These are phyloP conservation scores for Microdochium paspali DNA, from an alignment of 2,329 filamentous ascomycete species.

Conservation along the genomic window DNA sequence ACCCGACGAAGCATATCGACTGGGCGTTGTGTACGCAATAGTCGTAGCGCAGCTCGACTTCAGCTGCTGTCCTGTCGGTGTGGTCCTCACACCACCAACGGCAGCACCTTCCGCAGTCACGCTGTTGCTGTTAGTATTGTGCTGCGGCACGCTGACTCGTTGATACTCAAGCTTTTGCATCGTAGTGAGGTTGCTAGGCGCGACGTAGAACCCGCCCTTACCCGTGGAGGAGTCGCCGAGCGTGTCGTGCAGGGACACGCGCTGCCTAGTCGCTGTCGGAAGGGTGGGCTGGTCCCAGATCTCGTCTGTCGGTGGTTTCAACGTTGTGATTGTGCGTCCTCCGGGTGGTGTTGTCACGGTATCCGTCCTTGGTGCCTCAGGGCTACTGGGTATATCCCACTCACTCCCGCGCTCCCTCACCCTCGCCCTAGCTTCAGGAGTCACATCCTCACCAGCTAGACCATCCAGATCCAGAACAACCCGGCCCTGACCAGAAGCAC, in stretches of 20 bases:
- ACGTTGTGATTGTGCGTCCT: no score
- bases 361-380: constrained; percentile 10
- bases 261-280: constrained; percentile 7
- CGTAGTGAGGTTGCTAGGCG: constrained; percentile 19
- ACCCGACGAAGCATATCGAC: constrained; percentile 18
- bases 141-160: constrained; percentile 12
- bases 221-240: constrained; percentile 9
- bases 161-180: constrained; percentile 23
- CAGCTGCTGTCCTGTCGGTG: constrained; percentile 1
- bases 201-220: constrained; percentile 21
- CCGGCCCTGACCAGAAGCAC: no score
- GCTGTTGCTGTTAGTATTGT: no score
- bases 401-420: constrained; percentile 18
- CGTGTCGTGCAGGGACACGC: constrained; percentile 7
- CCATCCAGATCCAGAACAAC: no score
- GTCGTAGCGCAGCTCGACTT: constrained; percentile 20
- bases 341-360: no score
- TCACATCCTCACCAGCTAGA: no score
- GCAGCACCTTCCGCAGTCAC: neutral
- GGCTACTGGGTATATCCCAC: constrained; percentile 24
- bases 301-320: no score
- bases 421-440: no score
- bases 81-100: no score
- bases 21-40: constrained; percentile 20
- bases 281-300: constrained; percentile 2